phyloP scores from a whole-genome alignment of 192 early-diverging fungal genomes.

The Podila horticola region DNA sequence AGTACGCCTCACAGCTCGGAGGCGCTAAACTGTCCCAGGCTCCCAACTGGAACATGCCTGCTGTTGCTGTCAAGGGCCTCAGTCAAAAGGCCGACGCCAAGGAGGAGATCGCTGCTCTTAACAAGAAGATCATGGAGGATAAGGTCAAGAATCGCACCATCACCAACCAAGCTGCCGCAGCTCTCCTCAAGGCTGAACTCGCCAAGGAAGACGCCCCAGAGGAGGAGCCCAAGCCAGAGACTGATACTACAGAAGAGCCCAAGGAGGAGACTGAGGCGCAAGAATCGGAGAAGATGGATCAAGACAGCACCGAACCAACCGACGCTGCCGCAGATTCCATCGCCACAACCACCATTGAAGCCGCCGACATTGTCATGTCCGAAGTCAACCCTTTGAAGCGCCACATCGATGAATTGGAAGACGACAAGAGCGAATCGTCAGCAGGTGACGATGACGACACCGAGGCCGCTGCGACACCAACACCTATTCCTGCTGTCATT shows the following conservation, averaged over 20 bases:
- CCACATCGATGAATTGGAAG: slow-evolving; percentile 38
- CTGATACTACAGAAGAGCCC: slow-evolving; percentile 15
- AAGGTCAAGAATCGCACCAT: slow-evolving; percentile 38
- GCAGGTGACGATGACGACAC: slow-evolving; percentile 37
- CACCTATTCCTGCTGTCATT: slow-evolving; percentile 45
- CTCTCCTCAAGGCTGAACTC: slow-evolving; percentile 71
- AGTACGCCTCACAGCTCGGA: slow-evolving; percentile 37
- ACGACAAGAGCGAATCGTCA: slow-evolving; percentile 28
- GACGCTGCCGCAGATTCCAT: background rate
- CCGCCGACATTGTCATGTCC: slow-evolving; percentile 7
- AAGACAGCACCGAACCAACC: background rate
- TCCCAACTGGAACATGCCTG: slow-evolving; percentile 32
- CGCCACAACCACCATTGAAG: background rate
- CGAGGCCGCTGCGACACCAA: slow-evolving; percentile 52
- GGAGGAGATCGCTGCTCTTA: slow-evolving; percentile 42
- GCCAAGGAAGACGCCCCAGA: slow-evolving; percentile 21
- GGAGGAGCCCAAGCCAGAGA: slow-evolving; percentile 28
- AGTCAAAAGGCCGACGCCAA: slow-evolving; percentile 43
- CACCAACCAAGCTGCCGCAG: slow-evolving; percentile 64
- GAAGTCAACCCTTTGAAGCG: slow-evolving; percentile 37
- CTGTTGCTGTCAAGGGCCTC: slow-evolving; percentile 39
- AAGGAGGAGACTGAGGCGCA: slow-evolving; percentile 47
- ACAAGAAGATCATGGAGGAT: slow-evolving; percentile 51
- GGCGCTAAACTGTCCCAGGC: slow-evolving; percentile 34
- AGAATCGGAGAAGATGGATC: background rate